phyloP scores from a whole-genome alignment of 2,329 filamentous ascomycete genomes.

The Penicillium janthinellum region DNA sequence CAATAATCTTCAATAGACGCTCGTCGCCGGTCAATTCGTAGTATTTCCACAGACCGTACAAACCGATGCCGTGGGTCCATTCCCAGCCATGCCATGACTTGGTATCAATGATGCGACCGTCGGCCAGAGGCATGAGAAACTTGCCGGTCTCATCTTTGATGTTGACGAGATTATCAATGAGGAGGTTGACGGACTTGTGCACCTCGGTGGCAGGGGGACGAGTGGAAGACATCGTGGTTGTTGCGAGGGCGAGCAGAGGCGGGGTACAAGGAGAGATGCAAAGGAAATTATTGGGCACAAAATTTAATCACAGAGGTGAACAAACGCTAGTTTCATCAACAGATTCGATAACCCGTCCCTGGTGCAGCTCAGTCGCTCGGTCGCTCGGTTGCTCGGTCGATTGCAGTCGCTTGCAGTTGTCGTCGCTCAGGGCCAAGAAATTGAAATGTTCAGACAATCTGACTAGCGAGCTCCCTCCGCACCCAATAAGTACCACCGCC shows the following conservation, averaged over 20 bases:
- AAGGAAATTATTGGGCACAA: not conserved
- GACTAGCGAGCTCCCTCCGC: not conserved
- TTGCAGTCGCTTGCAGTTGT: not conserved
- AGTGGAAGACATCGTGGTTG: conserved; percentile 20
- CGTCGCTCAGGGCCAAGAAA: not conserved
- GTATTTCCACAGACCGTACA: conserved; percentile 83
- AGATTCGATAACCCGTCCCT: not conserved
- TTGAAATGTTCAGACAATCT: not conserved
- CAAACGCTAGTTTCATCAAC: not conserved
- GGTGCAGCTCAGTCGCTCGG: not conserved
- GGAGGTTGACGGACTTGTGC: conserved; percentile 60
- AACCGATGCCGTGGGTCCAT: conserved; percentile 78
- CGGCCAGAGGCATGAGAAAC: conserved; percentile 69
- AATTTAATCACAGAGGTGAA: not conserved
- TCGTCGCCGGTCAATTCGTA: conserved; percentile 69
- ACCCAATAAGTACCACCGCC: conserved; percentile 5
- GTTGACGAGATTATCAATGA: conserved; percentile 75
- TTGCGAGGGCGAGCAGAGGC: not conserved
- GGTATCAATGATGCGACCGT: conserved; percentile 77
- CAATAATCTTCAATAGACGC: conserved; percentile 65
- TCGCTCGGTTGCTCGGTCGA: not conserved
- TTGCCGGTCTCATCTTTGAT: conserved; percentile 75
- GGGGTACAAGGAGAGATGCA: not conserved
- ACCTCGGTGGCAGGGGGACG: conserved; percentile 41
- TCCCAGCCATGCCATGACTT: conserved; percentile 79